phyloP scores from a whole-genome alignment of 202 grass and related monocot genomes.

The Sporobolus alterniflorus region DNA sequence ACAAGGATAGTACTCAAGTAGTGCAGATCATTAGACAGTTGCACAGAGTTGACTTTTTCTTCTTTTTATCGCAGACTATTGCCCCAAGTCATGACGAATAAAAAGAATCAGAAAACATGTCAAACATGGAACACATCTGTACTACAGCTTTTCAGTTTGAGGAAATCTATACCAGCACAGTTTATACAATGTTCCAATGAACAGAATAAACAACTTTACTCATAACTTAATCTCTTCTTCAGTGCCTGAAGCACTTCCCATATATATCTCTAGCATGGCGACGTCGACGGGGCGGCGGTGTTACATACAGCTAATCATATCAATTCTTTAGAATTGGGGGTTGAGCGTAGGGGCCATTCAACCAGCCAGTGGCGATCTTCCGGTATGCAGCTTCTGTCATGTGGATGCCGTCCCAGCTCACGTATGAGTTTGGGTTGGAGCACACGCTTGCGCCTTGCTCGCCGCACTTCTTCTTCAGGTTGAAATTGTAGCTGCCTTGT shows the following conservation, averaged over 20 bases:
- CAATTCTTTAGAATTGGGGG: slow-evolving; percentile 68
- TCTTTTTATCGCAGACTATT: slow-evolving; percentile 1
- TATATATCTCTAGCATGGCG: slow-evolving; percentile 21
- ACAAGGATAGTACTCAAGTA: not conserved
- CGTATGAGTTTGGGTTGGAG: slow-evolving; percentile 60
- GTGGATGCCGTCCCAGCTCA: slow-evolving; percentile 98
- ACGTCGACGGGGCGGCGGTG: not conserved
- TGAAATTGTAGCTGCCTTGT: slow-evolving; percentile 82
- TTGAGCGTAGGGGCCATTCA: slow-evolving; percentile 77
- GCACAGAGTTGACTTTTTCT: not conserved
- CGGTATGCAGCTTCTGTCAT: slow-evolving; percentile 92
- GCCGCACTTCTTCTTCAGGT: slow-evolving; percentile 80
- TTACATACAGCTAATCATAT: slow-evolving; percentile 42
- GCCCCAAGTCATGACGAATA: slow-evolving; percentile 4
- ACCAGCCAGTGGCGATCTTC: slow-evolving; percentile 72
- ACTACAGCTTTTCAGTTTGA: slow-evolving; percentile 28
- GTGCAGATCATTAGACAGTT: not conserved
- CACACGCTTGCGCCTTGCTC: slow-evolving; percentile 77
- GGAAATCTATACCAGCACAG: slow-evolving; percentile 45
- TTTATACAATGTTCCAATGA: slow-evolving; percentile 48
- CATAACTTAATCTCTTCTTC: slow-evolving; percentile 45
- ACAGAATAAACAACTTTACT: slow-evolving; percentile 25
- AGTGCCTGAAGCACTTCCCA: slow-evolving; percentile 17
- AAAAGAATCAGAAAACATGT: slow-evolving; percentile 41
- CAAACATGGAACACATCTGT: slow-evolving; percentile 34